phyloP scores from a whole-genome alignment of 768 basidiomycete genomes.

The Termitomyces heimii region DNA sequence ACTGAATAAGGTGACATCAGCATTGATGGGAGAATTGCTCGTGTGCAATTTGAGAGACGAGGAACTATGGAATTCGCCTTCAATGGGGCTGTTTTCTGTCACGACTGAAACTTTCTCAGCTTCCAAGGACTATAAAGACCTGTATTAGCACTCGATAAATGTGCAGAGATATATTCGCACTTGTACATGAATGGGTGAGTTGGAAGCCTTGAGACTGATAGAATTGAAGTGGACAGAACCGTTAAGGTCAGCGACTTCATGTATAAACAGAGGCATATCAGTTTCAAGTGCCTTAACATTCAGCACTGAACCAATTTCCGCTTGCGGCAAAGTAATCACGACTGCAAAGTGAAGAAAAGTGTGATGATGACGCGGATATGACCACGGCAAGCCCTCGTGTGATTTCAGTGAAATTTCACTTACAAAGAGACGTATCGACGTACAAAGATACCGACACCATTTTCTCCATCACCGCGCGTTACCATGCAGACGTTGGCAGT shows the following conservation, averaged over 20 bases:
- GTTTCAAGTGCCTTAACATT: slow-evolving; percentile 38
- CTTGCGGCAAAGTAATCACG: slow-evolving; percentile 19
- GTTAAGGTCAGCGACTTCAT: slow-evolving; percentile 31
- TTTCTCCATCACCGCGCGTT: slow-evolving; percentile 16
- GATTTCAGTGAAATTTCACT: not conserved
- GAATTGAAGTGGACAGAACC: slow-evolving; percentile 32
- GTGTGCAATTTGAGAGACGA: slow-evolving; percentile 25
- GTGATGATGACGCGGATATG: not conserved
- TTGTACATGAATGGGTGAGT: slow-evolving; percentile 26
- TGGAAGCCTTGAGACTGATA: slow-evolving; percentile 29
- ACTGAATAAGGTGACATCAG: slow-evolving; percentile 31
- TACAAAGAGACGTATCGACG: not conserved
- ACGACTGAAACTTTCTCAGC: slow-evolving; percentile 20
- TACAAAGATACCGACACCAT: slow-evolving; percentile 32
- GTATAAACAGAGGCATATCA: slow-evolving; percentile 33
- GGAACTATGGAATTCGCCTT: slow-evolving; percentile 36
- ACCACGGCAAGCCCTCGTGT: slow-evolving; percentile 13
- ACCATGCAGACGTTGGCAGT: slow-evolving; percentile 21
- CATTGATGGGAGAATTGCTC: slow-evolving; percentile 35
- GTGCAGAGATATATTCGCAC: slow-evolving; percentile 19
- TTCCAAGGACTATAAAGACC: slow-evolving; percentile 22
- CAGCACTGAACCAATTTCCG: slow-evolving; percentile 15
- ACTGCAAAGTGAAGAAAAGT: slow-evolving; percentile 15
- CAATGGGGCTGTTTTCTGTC: slow-evolving; percentile 40
- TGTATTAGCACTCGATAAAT: not conserved